Evolutionary conservation across 1,139 yeast genomes (phyloP).

Genomic region (Suhomyces wounanorum): DNA sequence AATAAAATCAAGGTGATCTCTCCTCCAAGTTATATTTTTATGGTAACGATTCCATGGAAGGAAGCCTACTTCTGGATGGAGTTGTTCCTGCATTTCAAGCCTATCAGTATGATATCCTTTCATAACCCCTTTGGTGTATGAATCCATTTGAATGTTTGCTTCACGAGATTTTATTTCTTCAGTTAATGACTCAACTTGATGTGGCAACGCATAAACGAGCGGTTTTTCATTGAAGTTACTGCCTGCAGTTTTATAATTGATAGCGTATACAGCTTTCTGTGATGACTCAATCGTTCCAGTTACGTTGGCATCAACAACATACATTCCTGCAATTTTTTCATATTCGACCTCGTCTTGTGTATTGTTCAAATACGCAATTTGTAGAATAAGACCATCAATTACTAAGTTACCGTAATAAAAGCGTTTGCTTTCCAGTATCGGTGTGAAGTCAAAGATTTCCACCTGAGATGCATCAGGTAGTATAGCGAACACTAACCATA

Average conservation of each 20-base stretch:
- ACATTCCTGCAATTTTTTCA: constrained; percentile 40
- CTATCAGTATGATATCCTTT: constrained; percentile 41
- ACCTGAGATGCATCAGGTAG: constrained; percentile 35
- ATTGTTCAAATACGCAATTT: constrained; percentile 27
- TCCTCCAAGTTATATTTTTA: too few species aligned
- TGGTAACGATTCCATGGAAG: constrained; percentile 69
- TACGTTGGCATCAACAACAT: constrained; percentile 37
- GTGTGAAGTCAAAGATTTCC: constrained; percentile 26
- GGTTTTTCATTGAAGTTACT: constrained; percentile 52
- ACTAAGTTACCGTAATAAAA: constrained; percentile 40
- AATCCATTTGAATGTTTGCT: constrained; percentile 53
- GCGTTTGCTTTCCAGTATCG: too few species aligned
- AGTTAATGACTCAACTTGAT: constrained; percentile 33
- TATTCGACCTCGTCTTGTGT: constrained; percentile 14
- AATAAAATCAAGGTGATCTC: constrained; percentile 30
- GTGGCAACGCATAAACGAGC: constrained; percentile 70
- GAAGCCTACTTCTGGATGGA: constrained; percentile 54
- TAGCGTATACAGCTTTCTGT: constrained; percentile 53
- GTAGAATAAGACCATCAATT: constrained; percentile 59
- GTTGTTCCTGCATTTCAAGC: constrained; percentile 48
- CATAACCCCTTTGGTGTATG: constrained; percentile 73
- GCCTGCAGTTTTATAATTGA: constrained; percentile 57
- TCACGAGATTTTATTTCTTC: constrained; percentile 32
- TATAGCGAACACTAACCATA: constrained; percentile 64
- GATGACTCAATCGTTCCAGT: constrained; percentile 30